Evolutionary conservation across 352 stramenopile species (phyloP), one percentile per base, ranked within the genome.

Genomic region (Pythium folliculosum): DNA sequence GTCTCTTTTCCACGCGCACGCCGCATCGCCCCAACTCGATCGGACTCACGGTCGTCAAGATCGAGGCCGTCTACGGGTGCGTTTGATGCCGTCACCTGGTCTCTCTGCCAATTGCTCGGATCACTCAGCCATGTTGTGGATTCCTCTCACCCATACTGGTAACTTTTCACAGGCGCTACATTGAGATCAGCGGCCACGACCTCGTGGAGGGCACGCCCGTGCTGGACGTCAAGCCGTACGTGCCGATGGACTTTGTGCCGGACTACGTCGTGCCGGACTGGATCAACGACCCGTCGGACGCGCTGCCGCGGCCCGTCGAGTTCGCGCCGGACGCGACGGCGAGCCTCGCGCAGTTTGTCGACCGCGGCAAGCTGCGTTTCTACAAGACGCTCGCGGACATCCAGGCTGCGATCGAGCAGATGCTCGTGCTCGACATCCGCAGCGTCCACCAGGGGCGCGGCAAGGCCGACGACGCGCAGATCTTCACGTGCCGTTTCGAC

Each of bases 181-280:
- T 98, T 50, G 84, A 97, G 44, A 94, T 98, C 67, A 92, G 90
- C 59, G 95, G 94, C 37, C 86, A 98, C 51, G 95, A 98, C 70
- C 84, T 98, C 9, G 87, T 98, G 50, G 88, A 99, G 75, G 97
- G 96, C 55, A 99, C 97, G 23, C 97, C 97, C 0, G 89, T 99
- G 35, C 77, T 99, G 21, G 97, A 99, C 72, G 92, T 99, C 55
- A 99, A 99, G 78, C 97, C 97, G 12, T 99, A 98, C 73, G 97
- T 99, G 47, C 84, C 86, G 14, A 86, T 87, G 40, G 88, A 96
- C 75, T 84, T 77, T 53, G 75, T 95, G 8, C 60, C 65, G 4
- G 76, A 76, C 55, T 75, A 91, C 57, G 55, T 77, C 30, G 82
- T 89, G 8, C 87, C 87, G 5, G 66, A 85, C 25, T 95, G 87